Evolutionary conservation across 2,329 filamentous ascomycete genomes (phyloP).

Genomic region (Ramichloridium luteum): DNA sequence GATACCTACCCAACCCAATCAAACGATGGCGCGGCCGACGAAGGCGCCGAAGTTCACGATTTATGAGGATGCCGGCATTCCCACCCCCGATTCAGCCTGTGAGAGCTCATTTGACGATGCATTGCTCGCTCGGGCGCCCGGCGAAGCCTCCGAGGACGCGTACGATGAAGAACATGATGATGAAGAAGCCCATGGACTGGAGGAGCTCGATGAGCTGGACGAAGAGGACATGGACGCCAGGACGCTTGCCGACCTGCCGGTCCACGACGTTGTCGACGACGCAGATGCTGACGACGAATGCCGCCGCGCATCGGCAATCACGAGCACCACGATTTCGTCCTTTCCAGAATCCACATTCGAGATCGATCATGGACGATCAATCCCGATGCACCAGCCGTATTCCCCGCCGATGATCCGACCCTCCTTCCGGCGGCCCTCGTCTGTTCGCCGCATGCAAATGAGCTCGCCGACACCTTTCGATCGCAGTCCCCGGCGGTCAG

Average conservation of each 20-base stretch:
- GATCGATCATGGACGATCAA: constrained; percentile 13
- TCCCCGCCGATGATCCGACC: constrained; percentile 48
- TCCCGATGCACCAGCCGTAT: constrained; percentile 29
- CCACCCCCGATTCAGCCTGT: constrained; percentile 5
- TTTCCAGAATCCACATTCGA: constrained; percentile 21
- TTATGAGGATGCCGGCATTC: constrained; percentile 9
- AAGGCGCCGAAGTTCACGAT: constrained; percentile 10
- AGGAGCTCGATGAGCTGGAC: constrained; percentile 4
- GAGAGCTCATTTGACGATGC: constrained; percentile 4
- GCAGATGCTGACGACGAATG: constrained; percentile 9
- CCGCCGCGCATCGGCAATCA: constrained; percentile 18
- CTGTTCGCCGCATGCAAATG: constrained; percentile 61
- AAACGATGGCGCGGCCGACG: constrained; percentile 47
- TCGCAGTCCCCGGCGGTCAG: constrained; percentile 28
- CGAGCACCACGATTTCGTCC: constrained; percentile 22
- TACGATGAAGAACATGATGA: constrained; percentile 3
- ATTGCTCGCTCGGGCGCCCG: neutral
- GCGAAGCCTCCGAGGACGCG: too few relatives aligned
- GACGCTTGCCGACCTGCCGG: constrained; percentile 7
- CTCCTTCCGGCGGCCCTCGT: constrained; percentile 57
- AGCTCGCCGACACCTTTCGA: constrained; percentile 50
- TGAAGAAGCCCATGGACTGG: constrained; percentile 3
- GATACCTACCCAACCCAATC: too few relatives aligned
- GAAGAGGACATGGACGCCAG: too few relatives aligned
- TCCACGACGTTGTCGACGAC: constrained; percentile 7